Conservation (phyloP, 2,329 filamentous ascomycete species). For the Macroventuria anomochaeta region DNA sequence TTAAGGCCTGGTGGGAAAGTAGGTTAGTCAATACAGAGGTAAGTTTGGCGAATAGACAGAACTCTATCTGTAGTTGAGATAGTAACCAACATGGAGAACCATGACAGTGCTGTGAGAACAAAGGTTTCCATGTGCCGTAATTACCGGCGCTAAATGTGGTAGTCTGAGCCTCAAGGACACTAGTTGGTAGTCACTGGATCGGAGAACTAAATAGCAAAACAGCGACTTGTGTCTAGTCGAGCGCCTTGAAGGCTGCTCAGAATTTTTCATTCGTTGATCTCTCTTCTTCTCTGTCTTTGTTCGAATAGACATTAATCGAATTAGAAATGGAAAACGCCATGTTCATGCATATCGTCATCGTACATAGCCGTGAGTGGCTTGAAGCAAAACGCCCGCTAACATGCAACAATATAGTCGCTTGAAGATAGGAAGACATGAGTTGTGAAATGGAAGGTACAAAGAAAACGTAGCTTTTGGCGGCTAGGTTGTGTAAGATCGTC, state of each 20-base stretch:
- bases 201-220: slow-evolving; percentile 6
- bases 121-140: not conserved
- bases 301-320: not conserved
- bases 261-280: not conserved
- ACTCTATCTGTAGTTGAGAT: not conserved
- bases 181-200: slow-evolving; percentile 2
- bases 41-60: not conserved
- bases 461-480: slow-evolving; percentile 3
- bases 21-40: slow-evolving; percentile 7
- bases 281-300: slow-evolving; percentile 1
- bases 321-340: slow-evolving; percentile 27
- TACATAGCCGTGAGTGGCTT: slow-evolving; percentile 21
- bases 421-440: slow-evolving; percentile 7
- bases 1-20: not conserved
- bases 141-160: not conserved
- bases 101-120: not conserved
- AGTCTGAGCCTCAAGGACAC: slow-evolving; percentile 1
- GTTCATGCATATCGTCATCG: slow-evolving; percentile 35
- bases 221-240: slow-evolving; percentile 4
- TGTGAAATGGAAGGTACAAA: not conserved
- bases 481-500: slow-evolving; percentile 20
- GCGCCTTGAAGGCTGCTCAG: not conserved
- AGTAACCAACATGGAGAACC: not conserved
- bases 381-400: slow-evolving; percentile 35
- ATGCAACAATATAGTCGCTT: slow-evolving; percentile 24